phyloP scores from a whole-genome alignment of 257 asterid genomes.

The Voacanga thouarsii region DNA sequence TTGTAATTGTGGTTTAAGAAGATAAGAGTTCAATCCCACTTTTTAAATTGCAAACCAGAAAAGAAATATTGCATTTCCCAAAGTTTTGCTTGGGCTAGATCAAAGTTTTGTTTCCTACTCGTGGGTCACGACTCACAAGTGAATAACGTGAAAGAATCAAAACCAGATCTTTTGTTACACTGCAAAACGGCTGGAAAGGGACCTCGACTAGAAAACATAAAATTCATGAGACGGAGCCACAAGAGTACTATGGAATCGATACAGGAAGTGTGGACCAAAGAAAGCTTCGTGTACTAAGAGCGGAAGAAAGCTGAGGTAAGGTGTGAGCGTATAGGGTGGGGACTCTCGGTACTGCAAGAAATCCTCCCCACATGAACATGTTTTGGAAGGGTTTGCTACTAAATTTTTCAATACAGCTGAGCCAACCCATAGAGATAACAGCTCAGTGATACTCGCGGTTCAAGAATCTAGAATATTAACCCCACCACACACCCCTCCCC shows the following conservation, averaged over 20 bases:
- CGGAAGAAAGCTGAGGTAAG: not conserved
- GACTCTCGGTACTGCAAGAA: conserved; percentile 6
- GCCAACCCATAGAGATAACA: too few relatives aligned
- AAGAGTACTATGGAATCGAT: not conserved
- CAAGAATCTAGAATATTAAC: too few relatives aligned
- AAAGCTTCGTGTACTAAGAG: too few relatives aligned
- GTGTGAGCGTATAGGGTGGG: not conserved
- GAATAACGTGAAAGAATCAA: not conserved
- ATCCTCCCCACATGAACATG: conserved; percentile 6
- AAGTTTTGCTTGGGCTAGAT: not conserved
- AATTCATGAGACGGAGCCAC: not conserved
- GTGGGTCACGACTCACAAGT: not conserved
- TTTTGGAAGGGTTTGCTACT: conserved; percentile 7
- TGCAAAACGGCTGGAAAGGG: not conserved
- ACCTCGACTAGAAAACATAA: not conserved
- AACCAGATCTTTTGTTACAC: not conserved
- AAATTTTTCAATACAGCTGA: too few relatives aligned
- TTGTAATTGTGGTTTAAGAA: too few relatives aligned
- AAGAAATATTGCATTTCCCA: too few relatives aligned
- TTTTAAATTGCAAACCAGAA: too few relatives aligned
- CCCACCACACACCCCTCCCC: too few relatives aligned
- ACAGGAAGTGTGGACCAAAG: too few relatives aligned
- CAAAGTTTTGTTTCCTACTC: not conserved
- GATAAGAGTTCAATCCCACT: too few relatives aligned
- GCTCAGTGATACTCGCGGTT: too few relatives aligned